Evolutionary conservation across 2,329 filamentous ascomycete genomes (phyloP), one percentile per base, ranked within the genome.

Genomic region (Geoglossum cookeanum): DNA sequence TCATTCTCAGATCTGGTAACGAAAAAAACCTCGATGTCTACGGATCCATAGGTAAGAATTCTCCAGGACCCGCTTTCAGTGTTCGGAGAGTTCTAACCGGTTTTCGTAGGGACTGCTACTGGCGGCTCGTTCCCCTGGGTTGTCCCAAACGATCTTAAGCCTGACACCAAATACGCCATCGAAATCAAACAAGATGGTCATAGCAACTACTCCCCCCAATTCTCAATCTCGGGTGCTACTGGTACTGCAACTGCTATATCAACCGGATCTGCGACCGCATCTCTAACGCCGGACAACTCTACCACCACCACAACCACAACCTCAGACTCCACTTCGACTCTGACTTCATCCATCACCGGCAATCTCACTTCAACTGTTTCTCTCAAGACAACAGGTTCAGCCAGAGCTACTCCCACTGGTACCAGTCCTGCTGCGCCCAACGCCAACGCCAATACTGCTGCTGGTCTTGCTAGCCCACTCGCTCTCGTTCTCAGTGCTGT

Each of bases 141-240:
- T 15, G 74, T 76, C 4, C 65, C 68, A 44, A 65, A 63, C 29
- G 66, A 63, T 44, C 68, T 80, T 32, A 49, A 66, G 71, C 60
- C 73, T 68, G 58, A 59, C 2, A 22, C 65, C 42, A 70, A 79
- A 68, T 83, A 82, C 64, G 78, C 80, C 57, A 73, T 83, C 58
- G 68, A 80, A 66, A 80, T 83, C 68, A 65, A 63, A 13, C 78
- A 81, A 64, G 74, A 71, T 59, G 68, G 64, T 45, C 60, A 67
- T 52, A 61, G 69, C 54, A 83, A 83, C 70, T 82, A 80, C 70
- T 77, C 73, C 51, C 75, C 72, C 49, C 72, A 72, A 33, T 71
- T 82, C 65, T 63, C 65, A 35, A 65, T 78, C 51, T 66, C 68
- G 39, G 72, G 72, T 45, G 68, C 67, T 22, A 33, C 48, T 6